Evolutionary conservation across 192 early-diverging fungal genomes (phyloP).

Genomic region (Umbelopsis ramanniana): DNA sequence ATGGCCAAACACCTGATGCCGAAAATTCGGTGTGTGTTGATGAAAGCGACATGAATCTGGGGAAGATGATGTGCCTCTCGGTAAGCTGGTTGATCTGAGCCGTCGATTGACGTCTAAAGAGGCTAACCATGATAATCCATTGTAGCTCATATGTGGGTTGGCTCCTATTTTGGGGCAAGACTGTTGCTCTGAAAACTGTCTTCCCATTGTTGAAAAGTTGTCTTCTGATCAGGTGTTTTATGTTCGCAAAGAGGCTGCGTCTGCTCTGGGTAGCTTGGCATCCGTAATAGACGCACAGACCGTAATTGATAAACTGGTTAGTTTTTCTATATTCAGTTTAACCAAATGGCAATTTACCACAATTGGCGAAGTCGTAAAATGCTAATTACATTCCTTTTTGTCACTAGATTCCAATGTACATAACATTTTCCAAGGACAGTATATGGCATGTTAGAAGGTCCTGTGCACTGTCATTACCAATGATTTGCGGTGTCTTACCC

Average conservation of each 20-base stretch:
- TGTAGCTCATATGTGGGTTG: conserved; percentile 52
- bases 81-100: not conserved
- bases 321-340: not conserved
- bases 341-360: too few relatives aligned
- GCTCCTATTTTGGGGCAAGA: conserved; percentile 49
- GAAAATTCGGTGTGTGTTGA: not conserved
- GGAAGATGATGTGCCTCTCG: conserved; percentile 28
- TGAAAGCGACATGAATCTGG: conserved; percentile 19
- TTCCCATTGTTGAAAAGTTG: conserved; percentile 57
- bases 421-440: conserved; percentile 51
- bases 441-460: conserved; percentile 64
- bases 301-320: conserved; percentile 36
- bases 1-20: conserved; percentile 23
- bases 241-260: conserved; percentile 52
- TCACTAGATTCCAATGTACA: conserved; percentile 51
- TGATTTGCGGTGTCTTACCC: conserved; percentile 50
- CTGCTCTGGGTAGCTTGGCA: conserved; percentile 36
- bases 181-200: conserved; percentile 43
- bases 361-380: not conserved
- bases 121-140: not conserved
- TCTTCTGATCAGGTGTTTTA: conserved; percentile 49
- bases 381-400: not conserved
- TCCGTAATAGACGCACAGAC: conserved; percentile 26
- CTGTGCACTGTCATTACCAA: conserved; percentile 51
- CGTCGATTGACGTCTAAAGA: conserved; percentile 6